Conservation (phyloP, 441 rosid species). For the Euphorbia corollata region DNA sequence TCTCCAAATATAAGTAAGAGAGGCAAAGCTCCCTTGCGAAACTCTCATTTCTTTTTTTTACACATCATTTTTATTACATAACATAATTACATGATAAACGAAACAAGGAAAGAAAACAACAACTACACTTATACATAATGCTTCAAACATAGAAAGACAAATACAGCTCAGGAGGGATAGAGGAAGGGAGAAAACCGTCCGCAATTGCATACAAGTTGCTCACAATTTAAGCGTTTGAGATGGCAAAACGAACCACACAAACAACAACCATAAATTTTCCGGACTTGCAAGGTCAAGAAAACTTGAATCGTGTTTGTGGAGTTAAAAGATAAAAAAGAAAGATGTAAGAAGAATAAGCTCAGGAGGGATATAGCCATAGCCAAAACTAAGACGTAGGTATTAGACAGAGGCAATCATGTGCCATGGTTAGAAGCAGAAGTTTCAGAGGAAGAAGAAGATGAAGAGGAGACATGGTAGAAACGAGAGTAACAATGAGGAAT, state of each 20-base stretch:
- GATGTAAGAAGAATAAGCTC: constrained; percentile 43
- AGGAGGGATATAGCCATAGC: constrained; percentile 50
- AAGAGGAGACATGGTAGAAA: constrained; percentile 8
- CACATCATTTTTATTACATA: background rate
- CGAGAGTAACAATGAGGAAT: background rate
- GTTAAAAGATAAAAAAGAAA: background rate
- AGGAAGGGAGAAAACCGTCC: background rate
- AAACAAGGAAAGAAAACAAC: background rate
- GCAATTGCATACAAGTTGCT: background rate
- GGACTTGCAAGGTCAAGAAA: constrained; percentile 87
- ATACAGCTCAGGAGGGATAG: constrained; percentile 16
- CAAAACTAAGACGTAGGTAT: background rate
- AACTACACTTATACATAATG: background rate
- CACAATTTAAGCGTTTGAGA: background rate
- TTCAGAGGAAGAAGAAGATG: background rate
- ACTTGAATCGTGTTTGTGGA: constrained; percentile 20
- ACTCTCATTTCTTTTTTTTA: too few species aligned
- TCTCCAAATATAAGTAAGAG: background rate
- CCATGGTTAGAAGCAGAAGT: constrained; percentile 7
- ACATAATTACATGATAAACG: background rate
- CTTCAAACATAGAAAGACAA: background rate
- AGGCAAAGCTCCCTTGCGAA: background rate
- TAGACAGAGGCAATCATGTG: background rate
- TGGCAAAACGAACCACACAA: rapidly evolving
- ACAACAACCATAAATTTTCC: rapidly evolving